Evolutionary conservation across 352 stramenopile genomes (phyloP), one percentile per base, ranked within the genome.

Genomic region (Pythium sp.): DNA sequence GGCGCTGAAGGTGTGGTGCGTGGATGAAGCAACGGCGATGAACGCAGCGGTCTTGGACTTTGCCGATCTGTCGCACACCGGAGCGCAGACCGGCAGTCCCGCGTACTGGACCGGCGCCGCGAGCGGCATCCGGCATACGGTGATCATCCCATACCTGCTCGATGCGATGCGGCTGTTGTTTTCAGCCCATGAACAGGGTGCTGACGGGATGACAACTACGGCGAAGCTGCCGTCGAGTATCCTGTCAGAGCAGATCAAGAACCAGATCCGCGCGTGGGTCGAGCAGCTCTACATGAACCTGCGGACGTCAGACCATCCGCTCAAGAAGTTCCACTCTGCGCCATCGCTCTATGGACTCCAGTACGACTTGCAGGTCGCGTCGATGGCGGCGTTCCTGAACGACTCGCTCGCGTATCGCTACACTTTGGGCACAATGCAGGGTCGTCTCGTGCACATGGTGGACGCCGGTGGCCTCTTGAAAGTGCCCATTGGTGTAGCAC

Each of bases 281-380:
- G 56, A 57, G 64, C 47, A 70, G 18, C 64, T 84, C n/a, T 74
- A 69, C 59, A 58, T 63, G 15, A 56, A 60, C 51, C 49, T 81
- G 30, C 58, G 68, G 36, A 77, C 71, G 1, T 22, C 49, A 9
- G 60, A 46, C 7, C 73, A 81, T 36, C 36, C 70, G 5, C 62
- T 66, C 14, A 58, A 67, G 36, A 70, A 56, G 30, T 82, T 82
- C 55, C 72, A 65, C 9, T 70, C 46, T 28, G 78, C 76, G 6
- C 56, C 73, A 24, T 73, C 68, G 1, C 69, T 85, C 2, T 79
- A 81, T 47, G 78, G 72, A 20, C 53, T 86, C 36, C 61, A 76
- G 56, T 88, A 88, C 54, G 80, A 88, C 28, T 38, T 85, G 22
- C 76, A 86, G 36, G 61, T 85, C 24, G 80, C 72, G 5, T 58